Base-by-base conservation (phyloP, 768 basidiomycete genomes). In the Termitomyces sp. region DNA sequence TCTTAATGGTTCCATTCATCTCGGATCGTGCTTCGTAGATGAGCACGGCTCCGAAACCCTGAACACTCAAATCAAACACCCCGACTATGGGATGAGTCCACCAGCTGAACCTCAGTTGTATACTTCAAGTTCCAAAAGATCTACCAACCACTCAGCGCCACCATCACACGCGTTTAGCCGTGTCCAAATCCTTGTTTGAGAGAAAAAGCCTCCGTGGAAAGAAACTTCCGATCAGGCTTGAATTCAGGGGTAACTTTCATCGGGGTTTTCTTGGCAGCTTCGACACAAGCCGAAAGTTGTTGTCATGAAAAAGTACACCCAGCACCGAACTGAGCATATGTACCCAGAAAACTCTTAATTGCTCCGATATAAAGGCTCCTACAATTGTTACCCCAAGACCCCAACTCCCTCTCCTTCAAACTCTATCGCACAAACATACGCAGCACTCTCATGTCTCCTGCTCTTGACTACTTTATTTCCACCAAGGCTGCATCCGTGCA, bases 391-490 rank as follows among this genome's bases (percentile, higher is more conserved):
- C 16, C n/a, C 16, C 52, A 56, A 40, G 30, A 41, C 23, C 35
- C 36, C 30, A 40, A 28, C 48, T n/a, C 46, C 55, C 8, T 16
- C 9, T 30, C 41, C 26, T 41, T 18, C 7, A 6, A 26, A 36
- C 14, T 23, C 23, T 36, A 0, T 35, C 13, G 4, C 20, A 10
- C 38, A 53, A 40, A 41, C 12, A 53, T 18, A 30, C 26, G 16
- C 23, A 28, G n/a, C 16, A 1, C 51, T 36, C n/a, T 18, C 43
- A 67, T 67, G 66, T 67, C 66, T 56, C 66, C 66, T 35, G 66
- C 64, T 53, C 66, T 62, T 46, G 66, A 67, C 57, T 65, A 67
- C 49, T 67, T 67, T 60, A 59, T 61, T 14, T 60, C 56, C 58
- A 56, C 53, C 35, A 64, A 63, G 40, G 53, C 55, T 30, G 50